Evolutionary conservation across 257 asterid species (phyloP).

Genomic region (Mentha longifolia): DNA sequence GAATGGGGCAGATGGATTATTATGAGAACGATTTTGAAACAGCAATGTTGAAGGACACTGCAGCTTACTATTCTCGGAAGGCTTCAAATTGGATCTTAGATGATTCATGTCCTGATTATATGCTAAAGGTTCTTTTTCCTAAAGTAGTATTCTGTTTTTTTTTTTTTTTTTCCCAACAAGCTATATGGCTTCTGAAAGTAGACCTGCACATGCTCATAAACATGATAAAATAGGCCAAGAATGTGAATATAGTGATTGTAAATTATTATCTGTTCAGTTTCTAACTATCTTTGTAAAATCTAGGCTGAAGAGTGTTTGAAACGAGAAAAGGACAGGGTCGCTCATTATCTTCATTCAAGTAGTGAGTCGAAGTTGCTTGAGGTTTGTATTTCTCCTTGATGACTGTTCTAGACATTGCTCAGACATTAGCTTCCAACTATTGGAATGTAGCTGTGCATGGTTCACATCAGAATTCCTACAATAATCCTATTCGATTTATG

Average conservation of each 20-base stretch:
- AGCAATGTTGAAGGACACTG: slow-evolving; percentile 80
- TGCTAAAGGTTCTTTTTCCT: slow-evolving; percentile 61
- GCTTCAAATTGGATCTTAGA: slow-evolving; percentile 98
- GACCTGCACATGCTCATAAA: background rate
- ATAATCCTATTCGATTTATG: background rate
- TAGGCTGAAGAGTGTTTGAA: slow-evolving; percentile 94
- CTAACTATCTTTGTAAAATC: slow-evolving; percentile 32
- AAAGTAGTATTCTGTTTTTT: background rate
- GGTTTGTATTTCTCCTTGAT: slow-evolving; percentile 56
- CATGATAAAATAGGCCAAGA: slow-evolving; percentile 1
- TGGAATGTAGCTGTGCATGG: slow-evolving; percentile 12
- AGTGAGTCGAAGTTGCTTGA: slow-evolving; percentile 96
- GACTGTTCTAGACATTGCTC: slow-evolving; percentile 3
- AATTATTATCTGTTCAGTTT: slow-evolving; percentile 1
- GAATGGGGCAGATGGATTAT: slow-evolving; percentile 89
- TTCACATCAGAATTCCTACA: background rate
- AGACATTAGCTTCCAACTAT: slow-evolving; percentile 23
- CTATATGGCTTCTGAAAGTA: background rate
- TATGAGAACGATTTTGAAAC: slow-evolving; percentile 92
- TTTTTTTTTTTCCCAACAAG: background rate
- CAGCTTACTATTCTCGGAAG: slow-evolving; percentile 95
- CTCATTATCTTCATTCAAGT: slow-evolving; percentile 94
- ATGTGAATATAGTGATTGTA: background rate
- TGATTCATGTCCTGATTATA: slow-evolving; percentile 98
- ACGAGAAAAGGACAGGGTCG: slow-evolving; percentile 90